phyloP scores from a whole-genome alignment of 495 filamentous ascomycete genomes.

The Thermothielavioides terrestris region DNA sequence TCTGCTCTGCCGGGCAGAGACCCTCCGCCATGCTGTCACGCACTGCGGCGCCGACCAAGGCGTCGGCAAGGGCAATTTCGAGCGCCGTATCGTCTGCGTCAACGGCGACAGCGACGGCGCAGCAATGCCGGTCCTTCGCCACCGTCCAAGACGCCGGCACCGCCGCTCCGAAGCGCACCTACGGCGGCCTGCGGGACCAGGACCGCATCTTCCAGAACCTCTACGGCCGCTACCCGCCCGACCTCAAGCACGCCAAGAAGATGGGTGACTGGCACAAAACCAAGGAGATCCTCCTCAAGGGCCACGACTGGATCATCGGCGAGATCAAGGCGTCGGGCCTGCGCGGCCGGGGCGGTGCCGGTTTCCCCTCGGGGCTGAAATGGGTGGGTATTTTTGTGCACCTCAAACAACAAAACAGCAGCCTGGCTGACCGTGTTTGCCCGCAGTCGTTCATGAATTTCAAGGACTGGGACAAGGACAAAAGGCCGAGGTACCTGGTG shows the following conservation, averaged over 20 bases:
- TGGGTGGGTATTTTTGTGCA: conserved; percentile 55
- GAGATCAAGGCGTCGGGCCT: conserved; percentile 95
- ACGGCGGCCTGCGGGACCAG: conserved; percentile 86
- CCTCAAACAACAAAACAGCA: background rate
- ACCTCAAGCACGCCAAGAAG: conserved; percentile 91
- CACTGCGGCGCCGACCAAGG: conserved; percentile 37
- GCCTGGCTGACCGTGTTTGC: conserved; percentile 15
- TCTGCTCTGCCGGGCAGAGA: conserved; percentile 40
- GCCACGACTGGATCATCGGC: conserved; percentile 96
- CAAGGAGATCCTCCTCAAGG: conserved; percentile 94
- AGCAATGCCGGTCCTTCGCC: conserved; percentile 49
- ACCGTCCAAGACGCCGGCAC: conserved; percentile 81
- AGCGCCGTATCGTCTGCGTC: conserved; percentile 23
- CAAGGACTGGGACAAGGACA: conserved; percentile 99
- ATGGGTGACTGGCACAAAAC: conserved; percentile 99
- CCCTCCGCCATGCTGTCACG: conserved; percentile 39
- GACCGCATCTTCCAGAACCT: conserved; percentile 99
- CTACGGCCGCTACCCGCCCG: conserved; percentile 82
- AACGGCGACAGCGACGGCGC: background rate
- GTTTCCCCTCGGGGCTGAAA: conserved; percentile 97
- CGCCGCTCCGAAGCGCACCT: conserved; percentile 58
- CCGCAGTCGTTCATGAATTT: conserved; percentile 97
- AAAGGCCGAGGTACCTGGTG: conserved; percentile 88
- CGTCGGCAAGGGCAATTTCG: conserved; percentile 33
- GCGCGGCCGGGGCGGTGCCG: conserved; percentile 91